These are phyloP conservation scores for Picocystis salinarum DNA, from an alignment of 139 green algal genomes.

Conservation along the genomic window DNA sequence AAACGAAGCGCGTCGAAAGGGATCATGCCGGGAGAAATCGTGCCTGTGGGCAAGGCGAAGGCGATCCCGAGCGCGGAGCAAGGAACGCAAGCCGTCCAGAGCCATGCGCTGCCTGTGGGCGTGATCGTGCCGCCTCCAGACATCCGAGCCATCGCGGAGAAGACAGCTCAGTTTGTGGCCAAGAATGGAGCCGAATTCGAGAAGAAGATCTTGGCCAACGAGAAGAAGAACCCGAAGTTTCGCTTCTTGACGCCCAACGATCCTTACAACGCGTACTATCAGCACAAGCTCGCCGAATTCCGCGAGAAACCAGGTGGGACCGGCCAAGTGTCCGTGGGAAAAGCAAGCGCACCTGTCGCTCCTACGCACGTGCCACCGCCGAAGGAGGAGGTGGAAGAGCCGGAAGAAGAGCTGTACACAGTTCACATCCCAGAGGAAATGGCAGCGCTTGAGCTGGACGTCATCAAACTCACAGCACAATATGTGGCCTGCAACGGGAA, in stretches of 20 bases:
- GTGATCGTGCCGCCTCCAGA: too few species aligned
- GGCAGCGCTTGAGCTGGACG: slow-evolving; percentile 62
- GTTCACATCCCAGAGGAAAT: slow-evolving; percentile 76
- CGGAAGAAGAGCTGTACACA: slow-evolving; percentile 74
- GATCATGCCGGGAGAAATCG: too few species aligned
- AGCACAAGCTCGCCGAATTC: slow-evolving; percentile 45
- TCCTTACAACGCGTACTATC: slow-evolving; percentile 94
- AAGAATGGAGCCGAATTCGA: slow-evolving; percentile 93
- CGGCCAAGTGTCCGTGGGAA: slow-evolving; percentile 14
- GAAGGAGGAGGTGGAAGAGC: slow-evolving; percentile 55
- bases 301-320: slow-evolving; percentile 12
- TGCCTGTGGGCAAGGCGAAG: too few species aligned
- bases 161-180: slow-evolving; percentile 91
- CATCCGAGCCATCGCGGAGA: slow-evolving; percentile 96
- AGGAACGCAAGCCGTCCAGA: too few species aligned
- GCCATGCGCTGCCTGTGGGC: too few species aligned
- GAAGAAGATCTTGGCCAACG: slow-evolving; percentile 67
- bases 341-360: slow-evolving; percentile 9
- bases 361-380: too few species aligned
- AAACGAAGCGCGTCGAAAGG: too few species aligned
- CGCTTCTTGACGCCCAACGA: slow-evolving; percentile 78
- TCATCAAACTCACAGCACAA: slow-evolving; percentile 89
- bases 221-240: slow-evolving; percentile 93
- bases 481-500: slow-evolving; percentile 89
- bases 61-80: too few species aligned